These are phyloP conservation scores for Pythium vanterpoolii DNA, from an alignment of 352 stramenopile genomes.

Conservation along the genomic window DNA sequence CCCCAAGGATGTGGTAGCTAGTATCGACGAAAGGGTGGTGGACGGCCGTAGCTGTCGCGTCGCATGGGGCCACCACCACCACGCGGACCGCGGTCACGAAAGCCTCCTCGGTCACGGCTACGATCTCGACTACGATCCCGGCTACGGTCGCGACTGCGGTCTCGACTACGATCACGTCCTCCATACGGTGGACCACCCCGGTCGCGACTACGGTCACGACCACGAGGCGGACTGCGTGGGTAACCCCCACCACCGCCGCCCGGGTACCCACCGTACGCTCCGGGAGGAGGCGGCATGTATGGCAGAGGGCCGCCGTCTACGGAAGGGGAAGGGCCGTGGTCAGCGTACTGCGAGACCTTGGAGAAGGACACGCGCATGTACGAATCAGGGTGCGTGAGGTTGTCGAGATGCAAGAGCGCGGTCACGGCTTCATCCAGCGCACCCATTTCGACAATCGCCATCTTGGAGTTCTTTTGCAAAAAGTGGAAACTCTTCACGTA, in stretches of 20 bases:
- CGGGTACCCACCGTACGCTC: conserved; percentile 1
- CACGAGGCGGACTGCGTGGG: conserved; percentile 19
- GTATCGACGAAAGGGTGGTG: conserved; percentile 22
- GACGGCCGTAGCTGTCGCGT: conserved; percentile 21
- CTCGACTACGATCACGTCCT: conserved; percentile 12
- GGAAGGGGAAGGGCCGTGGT: neutral
- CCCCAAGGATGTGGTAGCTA: neutral
- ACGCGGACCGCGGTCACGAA: conserved; percentile 16
- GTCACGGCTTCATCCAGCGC: conserved; percentile 73
- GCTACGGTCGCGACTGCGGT: conserved; percentile 8
- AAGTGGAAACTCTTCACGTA: conserved; percentile 75
- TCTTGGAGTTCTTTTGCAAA: conserved; percentile 73
- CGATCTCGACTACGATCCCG: conserved; percentile 12
- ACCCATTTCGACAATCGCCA: conserved; percentile 77
- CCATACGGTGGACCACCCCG: conserved; percentile 2
- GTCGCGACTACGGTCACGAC: conserved; percentile 22
- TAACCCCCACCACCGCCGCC: conserved; percentile 10
- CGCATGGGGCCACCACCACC: conserved; percentile 1
- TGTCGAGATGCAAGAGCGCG: conserved; percentile 65
- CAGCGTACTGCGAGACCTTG: conserved; percentile 46
- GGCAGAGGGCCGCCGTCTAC: neutral
- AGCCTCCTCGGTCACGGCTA: conserved; percentile 13
- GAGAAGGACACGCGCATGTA: conserved; percentile 82
- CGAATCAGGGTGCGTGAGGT: conserved; percentile 65
- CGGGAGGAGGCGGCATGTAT: conserved; percentile 4